Evolutionary conservation across 73 alveolate genomes (phyloP).

Genomic region (Uronychia binucleata): DNA sequence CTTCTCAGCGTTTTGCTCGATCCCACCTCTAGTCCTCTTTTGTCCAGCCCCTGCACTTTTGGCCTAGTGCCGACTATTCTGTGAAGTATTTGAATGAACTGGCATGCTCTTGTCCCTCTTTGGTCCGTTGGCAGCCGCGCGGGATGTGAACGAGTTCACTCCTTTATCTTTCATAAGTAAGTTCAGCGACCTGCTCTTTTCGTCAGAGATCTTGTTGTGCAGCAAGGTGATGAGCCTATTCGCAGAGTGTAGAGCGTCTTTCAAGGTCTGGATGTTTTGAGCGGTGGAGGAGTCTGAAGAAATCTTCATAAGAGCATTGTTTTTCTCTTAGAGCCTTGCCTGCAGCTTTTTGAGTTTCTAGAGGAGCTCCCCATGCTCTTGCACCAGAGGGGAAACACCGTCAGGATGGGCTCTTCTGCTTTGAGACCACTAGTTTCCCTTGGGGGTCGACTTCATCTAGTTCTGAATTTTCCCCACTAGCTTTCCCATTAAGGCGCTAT

Average conservation of each 20-base stretch:
- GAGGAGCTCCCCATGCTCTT: neutral
- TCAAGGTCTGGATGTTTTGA: neutral
- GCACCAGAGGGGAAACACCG: neutral
- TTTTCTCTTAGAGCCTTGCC: neutral
- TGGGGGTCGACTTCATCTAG: neutral
- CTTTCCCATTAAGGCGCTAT: neutral
- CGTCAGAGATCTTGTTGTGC: neutral
- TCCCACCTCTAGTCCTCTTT: neutral
- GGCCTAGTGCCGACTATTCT: neutral
- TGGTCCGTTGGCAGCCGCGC: neutral
- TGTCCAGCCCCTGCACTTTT: neutral
- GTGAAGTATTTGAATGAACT: neutral
- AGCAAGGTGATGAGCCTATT: neutral
- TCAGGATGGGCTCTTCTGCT: neutral
- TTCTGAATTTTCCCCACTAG: neutral
- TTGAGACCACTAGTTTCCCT: neutral
- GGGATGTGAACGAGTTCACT: neutral
- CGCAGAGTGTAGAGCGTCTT: neutral
- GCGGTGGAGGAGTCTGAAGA: neutral
- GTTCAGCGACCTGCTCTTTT: neutral
- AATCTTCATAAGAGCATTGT: neutral
- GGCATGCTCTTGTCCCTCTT: neutral
- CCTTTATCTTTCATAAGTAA: neutral
- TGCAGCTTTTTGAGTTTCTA: neutral
- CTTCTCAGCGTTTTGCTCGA: too few relatives aligned